Evolutionary conservation across 495 filamentous ascomycete genomes (phyloP).

Genomic region (Aspergillus heteromorphus): DNA sequence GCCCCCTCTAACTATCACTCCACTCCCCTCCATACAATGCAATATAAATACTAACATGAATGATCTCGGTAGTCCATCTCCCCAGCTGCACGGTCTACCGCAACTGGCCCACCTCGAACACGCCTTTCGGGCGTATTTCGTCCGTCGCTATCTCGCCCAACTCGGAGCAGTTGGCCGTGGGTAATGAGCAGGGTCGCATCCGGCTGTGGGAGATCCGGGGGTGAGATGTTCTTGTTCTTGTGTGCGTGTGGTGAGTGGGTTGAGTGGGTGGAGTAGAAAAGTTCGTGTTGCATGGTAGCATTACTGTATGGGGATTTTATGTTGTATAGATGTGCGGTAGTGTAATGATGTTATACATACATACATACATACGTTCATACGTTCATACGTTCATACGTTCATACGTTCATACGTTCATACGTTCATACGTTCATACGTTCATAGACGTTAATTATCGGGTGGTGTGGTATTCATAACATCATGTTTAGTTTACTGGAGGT

Average conservation of each 20-base stretch:
- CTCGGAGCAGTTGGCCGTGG: slow-evolving; percentile 71
- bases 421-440: too few relatives aligned
- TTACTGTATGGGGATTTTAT: too few relatives aligned
- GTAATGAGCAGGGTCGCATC: slow-evolving; percentile 79
- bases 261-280: too few relatives aligned
- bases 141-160: slow-evolving; percentile 69
- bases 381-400: too few relatives aligned
- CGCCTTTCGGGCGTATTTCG: slow-evolving; percentile 80
- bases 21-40: background rate
- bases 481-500: too few relatives aligned
- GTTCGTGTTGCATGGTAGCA: too few relatives aligned
- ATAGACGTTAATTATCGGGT: too few relatives aligned
- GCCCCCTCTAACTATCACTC: slow-evolving; percentile 15
- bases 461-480: too few relatives aligned
- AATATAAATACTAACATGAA: slow-evolving; percentile 5
- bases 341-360: background rate
- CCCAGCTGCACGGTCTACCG: slow-evolving; percentile 88
- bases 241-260: too few relatives aligned
- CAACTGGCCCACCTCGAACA: slow-evolving; percentile 92
- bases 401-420: too few relatives aligned
- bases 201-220: slow-evolving; percentile 78
- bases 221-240: slow-evolving; percentile 13
- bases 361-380: background rate
- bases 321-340: background rate
- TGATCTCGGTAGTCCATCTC: slow-evolving; percentile 64